Conservation (phyloP, 2,329 filamentous ascomycete species). For the Ustulina deusta region DNA sequence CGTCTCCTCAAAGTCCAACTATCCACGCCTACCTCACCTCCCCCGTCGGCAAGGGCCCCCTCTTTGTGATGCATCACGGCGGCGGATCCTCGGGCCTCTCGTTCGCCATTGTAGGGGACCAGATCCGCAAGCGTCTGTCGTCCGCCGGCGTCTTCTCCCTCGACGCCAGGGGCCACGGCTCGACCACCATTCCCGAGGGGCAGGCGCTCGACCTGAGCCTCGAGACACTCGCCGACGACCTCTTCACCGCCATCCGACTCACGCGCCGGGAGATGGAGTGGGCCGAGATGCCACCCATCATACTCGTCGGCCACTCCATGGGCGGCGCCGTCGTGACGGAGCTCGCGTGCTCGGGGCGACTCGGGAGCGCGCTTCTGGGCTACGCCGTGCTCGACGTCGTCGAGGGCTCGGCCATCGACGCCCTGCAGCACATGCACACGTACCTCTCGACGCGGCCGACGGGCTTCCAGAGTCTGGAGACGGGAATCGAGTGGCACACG, state of each 20-base stretch:
- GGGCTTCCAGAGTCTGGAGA: conserved; percentile 80
- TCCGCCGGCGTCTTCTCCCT: conserved; percentile 84
- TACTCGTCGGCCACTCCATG: conserved; percentile 91
- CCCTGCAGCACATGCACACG: conserved; percentile 91
- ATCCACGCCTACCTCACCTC: conserved; percentile 92
- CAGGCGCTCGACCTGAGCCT: conserved; percentile 74
- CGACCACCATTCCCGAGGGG: conserved; percentile 64
- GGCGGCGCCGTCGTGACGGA: conserved; percentile 93
- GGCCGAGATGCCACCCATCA: conserved; percentile 76
- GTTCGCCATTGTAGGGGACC: conserved; percentile 83
- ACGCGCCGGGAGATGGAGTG: conserved; percentile 78
- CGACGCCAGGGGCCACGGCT: conserved; percentile 89
- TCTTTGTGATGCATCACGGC: conserved; percentile 95
- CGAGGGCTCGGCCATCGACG: conserved; percentile 95
- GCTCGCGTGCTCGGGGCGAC: conserved; percentile 73
- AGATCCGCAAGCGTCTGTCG: conserved; percentile 82
- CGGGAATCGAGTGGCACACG: conserved; percentile 94
- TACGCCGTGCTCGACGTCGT: conserved; percentile 95
- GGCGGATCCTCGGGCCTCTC: conserved; percentile 93
- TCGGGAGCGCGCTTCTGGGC: conserved; percentile 79
- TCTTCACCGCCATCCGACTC: conserved; percentile 75
- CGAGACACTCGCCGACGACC: conserved; percentile 77
- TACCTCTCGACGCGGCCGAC: conserved; percentile 86
- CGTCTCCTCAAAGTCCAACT: conserved; percentile 61
- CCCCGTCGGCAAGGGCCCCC: conserved; percentile 77